Evolutionary conservation across 1,139 yeast species (phyloP).

Genomic region (Yamadazyma sp.): DNA sequence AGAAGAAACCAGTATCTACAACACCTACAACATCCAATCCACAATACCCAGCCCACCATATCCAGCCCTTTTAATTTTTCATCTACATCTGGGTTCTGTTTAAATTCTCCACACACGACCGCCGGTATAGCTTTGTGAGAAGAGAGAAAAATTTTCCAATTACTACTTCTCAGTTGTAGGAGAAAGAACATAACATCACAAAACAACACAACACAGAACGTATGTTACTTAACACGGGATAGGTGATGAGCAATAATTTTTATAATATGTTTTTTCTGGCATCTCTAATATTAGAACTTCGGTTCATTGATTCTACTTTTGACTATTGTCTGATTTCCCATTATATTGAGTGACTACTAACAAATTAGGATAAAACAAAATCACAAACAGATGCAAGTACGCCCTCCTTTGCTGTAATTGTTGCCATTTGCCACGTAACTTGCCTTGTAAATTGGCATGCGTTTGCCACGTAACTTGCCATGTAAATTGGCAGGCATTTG

Average conservation of each 20-base stretch:
- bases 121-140: neutral
- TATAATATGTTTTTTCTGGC: constrained; percentile 67
- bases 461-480: too few relatives aligned
- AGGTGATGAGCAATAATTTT: constrained; percentile 34
- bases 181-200: too few relatives aligned
- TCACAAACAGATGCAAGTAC: too few relatives aligned
- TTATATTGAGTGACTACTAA: constrained; percentile 2
- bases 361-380: constrained; percentile 37
- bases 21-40: too few relatives aligned
- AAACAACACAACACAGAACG: neutral
- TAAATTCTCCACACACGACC: constrained; percentile 8
- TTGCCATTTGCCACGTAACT: too few relatives aligned
- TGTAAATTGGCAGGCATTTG: too few relatives aligned
- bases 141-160: constrained; percentile 3
- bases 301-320: constrained; percentile 61
- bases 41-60: too few relatives aligned
- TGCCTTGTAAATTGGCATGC: too few relatives aligned
- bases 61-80: too few relatives aligned
- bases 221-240: constrained; percentile 4
- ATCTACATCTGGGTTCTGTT: too few relatives aligned
- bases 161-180: neutral
- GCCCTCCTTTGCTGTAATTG: neutral
- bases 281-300: constrained; percentile 69
- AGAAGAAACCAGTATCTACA: too few relatives aligned
- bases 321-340: constrained; percentile 18